phyloP scores from a whole-genome alignment of 2,329 filamentous ascomycete species.

The Paecilomyces formosus region DNA sequence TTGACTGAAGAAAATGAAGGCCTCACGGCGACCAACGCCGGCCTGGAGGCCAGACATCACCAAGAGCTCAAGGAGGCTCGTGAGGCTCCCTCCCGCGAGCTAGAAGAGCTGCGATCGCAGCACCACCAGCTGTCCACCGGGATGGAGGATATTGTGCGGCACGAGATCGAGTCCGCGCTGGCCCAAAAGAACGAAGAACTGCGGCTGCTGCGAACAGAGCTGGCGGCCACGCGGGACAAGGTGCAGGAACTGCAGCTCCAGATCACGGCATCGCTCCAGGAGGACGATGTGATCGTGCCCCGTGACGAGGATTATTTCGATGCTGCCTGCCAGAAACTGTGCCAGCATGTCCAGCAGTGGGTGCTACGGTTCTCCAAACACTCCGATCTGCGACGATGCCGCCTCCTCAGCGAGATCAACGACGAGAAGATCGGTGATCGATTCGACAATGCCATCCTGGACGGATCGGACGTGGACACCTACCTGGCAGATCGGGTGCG shows the following conservation, averaged over 20 bases:
- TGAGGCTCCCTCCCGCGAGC: constrained; percentile 57
- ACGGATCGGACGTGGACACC: constrained; percentile 84
- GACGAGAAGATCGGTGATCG: constrained; percentile 92
- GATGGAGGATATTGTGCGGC: constrained; percentile 54
- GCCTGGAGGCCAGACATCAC: constrained; percentile 66
- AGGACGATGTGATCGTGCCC: constrained; percentile 69
- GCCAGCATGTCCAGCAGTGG: constrained; percentile 95
- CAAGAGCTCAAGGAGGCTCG: constrained; percentile 11
- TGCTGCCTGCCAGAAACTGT: constrained; percentile 85
- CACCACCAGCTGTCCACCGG: constrained; percentile 56
- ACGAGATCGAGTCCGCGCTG: constrained; percentile 58
- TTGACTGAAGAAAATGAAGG: constrained; percentile 77
- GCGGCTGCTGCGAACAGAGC: constrained; percentile 64
- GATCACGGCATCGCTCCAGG: constrained; percentile 46
- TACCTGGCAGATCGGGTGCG: constrained; percentile 83
- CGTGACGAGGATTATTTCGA: constrained; percentile 95
- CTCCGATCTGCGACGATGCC: constrained; percentile 84
- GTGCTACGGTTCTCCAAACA: constrained; percentile 96
- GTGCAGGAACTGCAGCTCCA: constrained; percentile 54
- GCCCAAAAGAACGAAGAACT: constrained; percentile 81
- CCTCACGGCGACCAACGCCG: constrained; percentile 67
- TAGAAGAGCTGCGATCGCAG: constrained; percentile 60
- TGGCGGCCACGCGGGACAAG: constrained; percentile 61
- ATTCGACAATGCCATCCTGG: constrained; percentile 87
- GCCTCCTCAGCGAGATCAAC: constrained; percentile 72